Evolutionary conservation across 2,329 filamentous ascomycete species (phyloP).

Genomic region (Penicillium sp.): DNA sequence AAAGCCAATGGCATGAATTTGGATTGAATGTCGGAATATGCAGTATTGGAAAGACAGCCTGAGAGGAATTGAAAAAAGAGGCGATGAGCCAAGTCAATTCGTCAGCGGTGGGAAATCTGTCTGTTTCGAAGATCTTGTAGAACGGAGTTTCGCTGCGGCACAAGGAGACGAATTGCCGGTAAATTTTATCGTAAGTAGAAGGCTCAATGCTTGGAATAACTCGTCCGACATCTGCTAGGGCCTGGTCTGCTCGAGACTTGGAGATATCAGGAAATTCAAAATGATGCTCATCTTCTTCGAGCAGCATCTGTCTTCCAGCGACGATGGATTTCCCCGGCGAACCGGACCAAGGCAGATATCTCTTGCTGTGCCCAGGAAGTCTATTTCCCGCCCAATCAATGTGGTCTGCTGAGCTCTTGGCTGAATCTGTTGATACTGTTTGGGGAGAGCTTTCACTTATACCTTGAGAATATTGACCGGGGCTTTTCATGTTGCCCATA

Average conservation of each 20-base stretch:
- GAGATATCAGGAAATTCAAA: slow-evolving; percentile 30
- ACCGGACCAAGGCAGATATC: slow-evolving; percentile 16
- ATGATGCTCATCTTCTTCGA: slow-evolving; percentile 8
- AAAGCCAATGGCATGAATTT: slow-evolving; percentile 42
- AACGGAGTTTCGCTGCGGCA: slow-evolving; percentile 34
- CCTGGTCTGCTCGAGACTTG: slow-evolving; percentile 16
- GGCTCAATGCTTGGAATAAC: slow-evolving; percentile 22
- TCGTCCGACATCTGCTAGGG: slow-evolving; percentile 15
- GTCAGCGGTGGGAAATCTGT: slow-evolving; percentile 30
- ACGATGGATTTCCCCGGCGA: slow-evolving; percentile 13
- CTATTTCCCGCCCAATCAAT: slow-evolving; percentile 29
- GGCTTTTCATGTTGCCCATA: slow-evolving; percentile 21
- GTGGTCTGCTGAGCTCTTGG: slow-evolving; percentile 29
- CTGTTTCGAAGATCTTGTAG: slow-evolving; percentile 34
- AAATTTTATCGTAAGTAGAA: slow-evolving; percentile 31
- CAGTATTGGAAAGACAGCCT: slow-evolving; percentile 44
- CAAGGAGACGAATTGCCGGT: slow-evolving; percentile 32
- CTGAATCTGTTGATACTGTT: slow-evolving; percentile 19
- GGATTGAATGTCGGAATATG: slow-evolving; percentile 41
- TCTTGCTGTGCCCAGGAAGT: slow-evolving; percentile 29
- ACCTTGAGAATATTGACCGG: slow-evolving; percentile 20
- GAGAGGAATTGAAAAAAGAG: slow-evolving; percentile 43
- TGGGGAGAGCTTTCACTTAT: slow-evolving; percentile 27
- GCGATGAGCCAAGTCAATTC: slow-evolving; percentile 34
- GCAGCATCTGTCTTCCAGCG: slow-evolving; percentile 10